These are phyloP conservation scores for Candida maesae DNA, from an alignment of 805 yeast genomes.

Conservation along the genomic window DNA sequence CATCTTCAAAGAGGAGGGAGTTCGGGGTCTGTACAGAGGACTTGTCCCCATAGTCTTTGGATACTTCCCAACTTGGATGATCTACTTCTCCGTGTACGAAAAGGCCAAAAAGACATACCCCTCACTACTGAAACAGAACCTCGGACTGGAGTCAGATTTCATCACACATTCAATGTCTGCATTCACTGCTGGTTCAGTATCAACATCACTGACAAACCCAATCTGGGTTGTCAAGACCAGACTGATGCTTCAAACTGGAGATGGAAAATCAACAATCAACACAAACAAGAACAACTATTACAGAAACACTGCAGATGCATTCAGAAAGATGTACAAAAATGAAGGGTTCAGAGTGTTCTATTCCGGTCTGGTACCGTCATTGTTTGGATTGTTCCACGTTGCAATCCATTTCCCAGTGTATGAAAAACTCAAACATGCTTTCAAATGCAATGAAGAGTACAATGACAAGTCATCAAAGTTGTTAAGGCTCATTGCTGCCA, in stretches of 20 bases:
- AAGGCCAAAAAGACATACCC: constrained; percentile 60
- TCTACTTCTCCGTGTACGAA: constrained; percentile 89
- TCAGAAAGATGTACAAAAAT: constrained; percentile 64
- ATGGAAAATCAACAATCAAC: constrained; percentile 17
- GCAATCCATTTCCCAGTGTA: constrained; percentile 96
- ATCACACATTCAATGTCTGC: constrained; percentile 52
- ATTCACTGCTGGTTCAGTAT: constrained; percentile 81
- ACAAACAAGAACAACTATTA: constrained; percentile 39
- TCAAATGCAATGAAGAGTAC: constrained; percentile 30
- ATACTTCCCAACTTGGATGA: constrained; percentile 96
- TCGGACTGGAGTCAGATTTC: constrained; percentile 29
- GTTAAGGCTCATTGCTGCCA: constrained; percentile 54
- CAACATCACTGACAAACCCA: constrained; percentile 86
- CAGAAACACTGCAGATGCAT: constrained; percentile 80
- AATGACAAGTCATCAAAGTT: constrained; percentile 29
- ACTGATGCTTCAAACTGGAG: constrained; percentile 73
- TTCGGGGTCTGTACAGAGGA: constrained; percentile 83
- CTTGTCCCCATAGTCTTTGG: constrained; percentile 90
- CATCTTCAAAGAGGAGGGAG: constrained; percentile 75
- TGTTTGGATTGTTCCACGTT: constrained; percentile 87
- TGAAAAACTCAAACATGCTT: constrained; percentile 66
- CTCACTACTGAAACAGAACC: constrained; percentile 27
- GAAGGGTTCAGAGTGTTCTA: constrained; percentile 85
- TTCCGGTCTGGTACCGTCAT: constrained; percentile 85
- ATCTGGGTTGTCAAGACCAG: constrained; percentile 98